Percentiles rank a stretch among this genome's conserved stretches.
phyloP scores from a whole-genome alignment of 495 filamentous ascomycete species.

The Aspergillus diversus region DNA sequence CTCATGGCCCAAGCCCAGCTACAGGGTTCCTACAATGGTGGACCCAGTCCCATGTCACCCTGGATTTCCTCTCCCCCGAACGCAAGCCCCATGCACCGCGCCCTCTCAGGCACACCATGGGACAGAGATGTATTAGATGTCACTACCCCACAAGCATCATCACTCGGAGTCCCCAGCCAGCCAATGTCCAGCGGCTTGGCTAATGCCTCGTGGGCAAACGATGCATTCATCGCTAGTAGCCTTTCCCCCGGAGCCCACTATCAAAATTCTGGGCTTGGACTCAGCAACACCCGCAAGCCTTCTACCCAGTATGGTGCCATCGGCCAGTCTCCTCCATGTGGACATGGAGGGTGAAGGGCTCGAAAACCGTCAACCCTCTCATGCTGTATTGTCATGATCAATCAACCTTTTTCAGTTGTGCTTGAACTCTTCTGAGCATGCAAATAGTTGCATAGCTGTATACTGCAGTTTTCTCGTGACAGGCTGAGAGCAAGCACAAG shows the following conservation, averaged over 20 bases:
- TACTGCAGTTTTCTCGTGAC: too few species aligned
- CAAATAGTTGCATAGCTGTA: too few species aligned
- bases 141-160: conserved; percentile 20
- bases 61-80: conserved; percentile 33
- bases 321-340: conserved; percentile 51
- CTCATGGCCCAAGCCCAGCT: conserved; percentile 35
- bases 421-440: too few species aligned
- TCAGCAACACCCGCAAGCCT: conserved; percentile 35
- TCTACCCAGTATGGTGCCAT: conserved; percentile 45
- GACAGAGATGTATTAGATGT: conserved; percentile 26
- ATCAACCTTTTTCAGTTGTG: conserved; percentile 2
- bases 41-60: conserved; percentile 29
- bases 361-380: not conserved
- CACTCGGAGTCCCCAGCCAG: conserved; percentile 34
- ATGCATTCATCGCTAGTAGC: conserved; percentile 48
- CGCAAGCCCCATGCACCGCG: conserved; percentile 22
- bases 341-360: conserved; percentile 50
- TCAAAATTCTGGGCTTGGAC: conserved; percentile 20
- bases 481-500: too few species aligned
- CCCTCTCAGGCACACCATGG: conserved; percentile 31
- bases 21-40: conserved; percentile 26
- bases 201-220: conserved; percentile 45
- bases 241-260: conserved; percentile 30
- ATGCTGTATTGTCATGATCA: not conserved
- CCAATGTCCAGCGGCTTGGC: conserved; percentile 34